Evolutionary conservation across 2,329 filamentous ascomycete genomes (phyloP), one percentile per base, ranked within the genome.

Genomic region (Endocalyx cinctus): DNA sequence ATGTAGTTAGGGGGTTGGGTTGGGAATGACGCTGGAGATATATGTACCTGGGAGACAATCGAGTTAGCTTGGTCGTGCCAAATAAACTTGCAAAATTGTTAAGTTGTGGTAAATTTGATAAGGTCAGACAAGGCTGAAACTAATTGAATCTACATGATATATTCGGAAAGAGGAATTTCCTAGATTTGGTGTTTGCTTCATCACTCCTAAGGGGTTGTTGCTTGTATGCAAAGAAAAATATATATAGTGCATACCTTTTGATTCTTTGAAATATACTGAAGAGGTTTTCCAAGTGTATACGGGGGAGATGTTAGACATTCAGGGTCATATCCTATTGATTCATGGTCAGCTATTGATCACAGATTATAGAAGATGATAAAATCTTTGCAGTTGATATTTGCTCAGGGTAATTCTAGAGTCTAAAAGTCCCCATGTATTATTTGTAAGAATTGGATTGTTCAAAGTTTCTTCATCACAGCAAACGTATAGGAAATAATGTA

Each of bases 121-220:
- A 57, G 63, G 66, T 79, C 75, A 79, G 75, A 79, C 74, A 79
- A 79, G 75, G 75, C 75, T 79, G 74, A 79, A 79, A 79, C 75
- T 74, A 67, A 70, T 72, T 67, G 63, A 62, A 67, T 79, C 75
- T 67, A 79, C 75, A 79, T 78, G 40, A 55, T 75, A 49, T 77
- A 65, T 79, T 79, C 72, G 70, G 75, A 62, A 77, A 72, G 75
- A 79, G 75, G 74, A 79, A 79, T 79, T 73, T 74, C 76, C 70
- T 69, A 61, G 55, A 58, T 69, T 73, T 69, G 75, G 62, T 65
- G 37, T 62, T 67, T 68, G 67, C 66, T 67, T 78, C 75, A 79
- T 79, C 75, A 78, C 61, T 52, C 58, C 61, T 59, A 52, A 57
- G 58, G 55, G n/a, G n/a, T n/a, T n/a, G n/a, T n/a, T n/a, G n/a